Percentiles rank a stretch among this genome's conserved stretches.
These are phyloP conservation scores for Pseudotsuga menziesii DNA, from an alignment of 75 land plant genomes.

Conservation along the genomic window DNA sequence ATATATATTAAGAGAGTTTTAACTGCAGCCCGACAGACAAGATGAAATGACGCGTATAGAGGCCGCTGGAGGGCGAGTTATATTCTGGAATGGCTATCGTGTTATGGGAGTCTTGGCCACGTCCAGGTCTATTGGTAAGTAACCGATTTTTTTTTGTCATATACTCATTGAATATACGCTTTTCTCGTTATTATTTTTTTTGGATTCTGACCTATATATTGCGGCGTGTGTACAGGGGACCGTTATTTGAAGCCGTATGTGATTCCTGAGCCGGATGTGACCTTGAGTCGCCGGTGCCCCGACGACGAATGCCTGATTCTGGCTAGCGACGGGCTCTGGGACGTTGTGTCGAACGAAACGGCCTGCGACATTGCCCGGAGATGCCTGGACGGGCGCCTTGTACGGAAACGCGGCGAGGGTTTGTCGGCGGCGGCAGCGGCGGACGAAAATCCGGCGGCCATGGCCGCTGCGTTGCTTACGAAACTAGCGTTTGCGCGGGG, in stretches of 20 bases:
- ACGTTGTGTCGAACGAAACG: constrained; percentile 16
- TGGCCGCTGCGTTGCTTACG: constrained; percentile 66
- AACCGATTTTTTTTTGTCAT: too few species aligned
- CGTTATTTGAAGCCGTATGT: constrained; percentile 20
- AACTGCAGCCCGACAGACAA: constrained; percentile 55
- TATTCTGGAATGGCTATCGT: constrained; percentile 51
- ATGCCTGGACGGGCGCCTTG: constrained; percentile 11
- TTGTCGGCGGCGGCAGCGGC: neutral
- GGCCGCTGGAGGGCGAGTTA: constrained; percentile 57
- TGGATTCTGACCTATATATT: neutral
- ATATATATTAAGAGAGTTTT: neutral
- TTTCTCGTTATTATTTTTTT: neutral
- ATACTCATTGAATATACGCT: neutral
- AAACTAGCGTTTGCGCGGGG: constrained; percentile 70
- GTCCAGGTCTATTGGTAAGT: constrained; percentile 67
- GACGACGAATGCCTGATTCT: constrained; percentile 25
- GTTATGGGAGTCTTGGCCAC: constrained; percentile 63
- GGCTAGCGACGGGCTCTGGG: constrained; percentile 30
- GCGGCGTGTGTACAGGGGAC: constrained; percentile 10
- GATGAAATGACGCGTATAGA: constrained; percentile 69
- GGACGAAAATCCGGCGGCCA: neutral
- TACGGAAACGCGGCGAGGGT: neutral
- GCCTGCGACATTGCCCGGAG: constrained; percentile 16
- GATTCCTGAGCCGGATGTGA: constrained; percentile 24
- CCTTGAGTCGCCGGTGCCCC: neutral